These are phyloP conservation scores for Myxozyma monticola DNA, from an alignment of 805 yeast genomes.

Conservation along the genomic window DNA sequence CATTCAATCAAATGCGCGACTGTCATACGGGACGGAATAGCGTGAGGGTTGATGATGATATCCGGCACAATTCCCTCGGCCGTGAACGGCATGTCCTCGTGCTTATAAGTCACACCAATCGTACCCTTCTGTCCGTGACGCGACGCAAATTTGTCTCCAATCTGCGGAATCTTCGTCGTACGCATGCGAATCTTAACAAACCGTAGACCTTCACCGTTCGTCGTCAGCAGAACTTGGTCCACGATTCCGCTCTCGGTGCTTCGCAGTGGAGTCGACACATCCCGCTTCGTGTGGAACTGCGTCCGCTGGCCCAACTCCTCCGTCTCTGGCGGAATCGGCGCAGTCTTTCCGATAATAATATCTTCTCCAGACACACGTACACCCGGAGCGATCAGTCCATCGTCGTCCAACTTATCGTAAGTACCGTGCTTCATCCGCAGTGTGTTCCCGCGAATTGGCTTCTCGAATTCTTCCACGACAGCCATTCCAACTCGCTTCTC, in stretches of 20 bases:
- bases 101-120: slow-evolving; percentile 96
- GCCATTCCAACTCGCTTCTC: slow-evolving; percentile 99
- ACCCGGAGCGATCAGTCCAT: slow-evolving; percentile 97
- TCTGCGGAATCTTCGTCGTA: slow-evolving; percentile 97
- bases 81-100: slow-evolving; percentile 98
- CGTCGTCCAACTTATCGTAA: slow-evolving; percentile 96
- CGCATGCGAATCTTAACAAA: slow-evolving; percentile 98
- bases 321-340: slow-evolving; percentile 98
- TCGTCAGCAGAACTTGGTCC: slow-evolving; percentile 93
- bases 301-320: slow-evolving; percentile 99
- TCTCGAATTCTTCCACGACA: slow-evolving; percentile 95
- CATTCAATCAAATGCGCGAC: slow-evolving; percentile 99
- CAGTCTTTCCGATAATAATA: slow-evolving; percentile 96
- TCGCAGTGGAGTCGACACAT: slow-evolving; percentile 96
- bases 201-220: slow-evolving; percentile 97
- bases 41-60: slow-evolving; percentile 96
- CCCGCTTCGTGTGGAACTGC: slow-evolving; percentile 96
- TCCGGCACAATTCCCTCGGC: slow-evolving; percentile 97
- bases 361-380: slow-evolving; percentile 99
- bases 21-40: slow-evolving; percentile 99
- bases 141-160: slow-evolving; percentile 98
- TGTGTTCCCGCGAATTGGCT: slow-evolving; percentile 93
- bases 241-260: slow-evolving; percentile 98
- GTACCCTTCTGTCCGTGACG: slow-evolving; percentile 99
- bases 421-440: slow-evolving; percentile 96